Conservation (phyloP, 257 asterid genomes). For the Solanum sparsipilum region DNA sequence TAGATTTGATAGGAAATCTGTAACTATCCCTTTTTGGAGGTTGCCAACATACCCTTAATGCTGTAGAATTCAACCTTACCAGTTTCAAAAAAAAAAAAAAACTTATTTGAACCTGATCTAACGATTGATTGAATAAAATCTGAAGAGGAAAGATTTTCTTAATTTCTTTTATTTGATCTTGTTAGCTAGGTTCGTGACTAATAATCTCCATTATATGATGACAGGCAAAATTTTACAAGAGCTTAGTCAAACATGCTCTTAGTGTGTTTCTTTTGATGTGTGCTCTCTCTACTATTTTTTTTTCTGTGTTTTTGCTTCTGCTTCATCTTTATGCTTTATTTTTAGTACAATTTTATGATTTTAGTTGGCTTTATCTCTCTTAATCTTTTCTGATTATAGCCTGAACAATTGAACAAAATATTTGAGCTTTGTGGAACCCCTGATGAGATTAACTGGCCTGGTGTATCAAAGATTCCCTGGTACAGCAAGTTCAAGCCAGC, state of each 20-base stretch:
- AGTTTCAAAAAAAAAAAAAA: too few relatives aligned
- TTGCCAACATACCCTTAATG: too few relatives aligned
- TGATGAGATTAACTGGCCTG: conserved; percentile 94
- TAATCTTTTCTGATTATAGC: conserved; percentile 28
- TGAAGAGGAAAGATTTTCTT: not conserved
- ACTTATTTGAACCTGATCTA: not conserved
- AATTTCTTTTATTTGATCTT: not conserved
- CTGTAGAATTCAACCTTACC: too few relatives aligned
- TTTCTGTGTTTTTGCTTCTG: not conserved
- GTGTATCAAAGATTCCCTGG: conserved; percentile 94
- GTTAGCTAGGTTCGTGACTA: not conserved
- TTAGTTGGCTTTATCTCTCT: not conserved
- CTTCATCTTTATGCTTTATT: not conserved
- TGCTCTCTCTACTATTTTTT: not conserved
- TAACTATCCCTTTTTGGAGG: too few relatives aligned
- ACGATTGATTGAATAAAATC: not conserved
- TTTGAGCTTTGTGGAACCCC: conserved; percentile 98
- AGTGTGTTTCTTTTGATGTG: not conserved
- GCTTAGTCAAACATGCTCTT: not conserved
- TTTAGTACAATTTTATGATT: not conserved
- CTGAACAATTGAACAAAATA: conserved; percentile 87
- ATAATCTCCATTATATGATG: not conserved
- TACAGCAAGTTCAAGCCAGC: conserved; percentile 89
- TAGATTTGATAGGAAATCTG: too few relatives aligned
- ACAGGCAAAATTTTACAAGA: not conserved